Conservation (phyloP, 1,284 basidiomycete genomes). For the Cutaneotrichosporon sp. region DNA sequence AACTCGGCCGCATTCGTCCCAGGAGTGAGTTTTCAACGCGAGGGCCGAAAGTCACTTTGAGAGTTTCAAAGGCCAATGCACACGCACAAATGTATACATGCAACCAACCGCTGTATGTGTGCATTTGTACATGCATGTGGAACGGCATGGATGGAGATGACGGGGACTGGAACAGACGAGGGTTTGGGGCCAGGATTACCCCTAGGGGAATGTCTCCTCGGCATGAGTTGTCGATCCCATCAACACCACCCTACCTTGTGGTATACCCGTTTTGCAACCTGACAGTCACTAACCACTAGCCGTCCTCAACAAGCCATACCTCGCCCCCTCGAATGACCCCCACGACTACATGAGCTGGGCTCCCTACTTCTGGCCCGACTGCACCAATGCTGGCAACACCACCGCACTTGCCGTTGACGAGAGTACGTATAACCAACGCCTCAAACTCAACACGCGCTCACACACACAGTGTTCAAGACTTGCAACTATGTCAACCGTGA, state of each 20-base stretch:
- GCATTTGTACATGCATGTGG: too few relatives aligned
- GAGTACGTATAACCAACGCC: constrained; percentile 13
- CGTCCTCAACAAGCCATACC: constrained; percentile 20
- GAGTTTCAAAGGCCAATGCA: neutral
- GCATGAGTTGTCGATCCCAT: too few relatives aligned
- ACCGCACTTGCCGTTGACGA: constrained; percentile 27
- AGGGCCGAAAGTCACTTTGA: neutral
- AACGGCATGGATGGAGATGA: too few relatives aligned
- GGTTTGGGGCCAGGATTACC: too few relatives aligned
- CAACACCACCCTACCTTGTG: neutral
- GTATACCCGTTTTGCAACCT: neutral
- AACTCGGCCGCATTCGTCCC: constrained; percentile 9
- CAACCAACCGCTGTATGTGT: too few relatives aligned
- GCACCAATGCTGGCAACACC: constrained; percentile 28
- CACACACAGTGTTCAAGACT: constrained; percentile 17
- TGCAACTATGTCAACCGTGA: constrained; percentile 48
- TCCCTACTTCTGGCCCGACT: constrained; percentile 33
- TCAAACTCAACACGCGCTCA: neutral
- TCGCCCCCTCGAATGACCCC: constrained; percentile 21
- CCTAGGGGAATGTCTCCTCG: too few relatives aligned
- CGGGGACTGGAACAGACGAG: too few relatives aligned
- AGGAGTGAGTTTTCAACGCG: constrained; percentile 16
- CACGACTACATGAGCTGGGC: constrained; percentile 27
- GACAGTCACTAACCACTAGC: constrained; percentile 8
- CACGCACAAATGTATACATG: too few relatives aligned